phyloP scores from a whole-genome alignment of 495 filamentous ascomycete species.

The Neurospora pannonica region DNA sequence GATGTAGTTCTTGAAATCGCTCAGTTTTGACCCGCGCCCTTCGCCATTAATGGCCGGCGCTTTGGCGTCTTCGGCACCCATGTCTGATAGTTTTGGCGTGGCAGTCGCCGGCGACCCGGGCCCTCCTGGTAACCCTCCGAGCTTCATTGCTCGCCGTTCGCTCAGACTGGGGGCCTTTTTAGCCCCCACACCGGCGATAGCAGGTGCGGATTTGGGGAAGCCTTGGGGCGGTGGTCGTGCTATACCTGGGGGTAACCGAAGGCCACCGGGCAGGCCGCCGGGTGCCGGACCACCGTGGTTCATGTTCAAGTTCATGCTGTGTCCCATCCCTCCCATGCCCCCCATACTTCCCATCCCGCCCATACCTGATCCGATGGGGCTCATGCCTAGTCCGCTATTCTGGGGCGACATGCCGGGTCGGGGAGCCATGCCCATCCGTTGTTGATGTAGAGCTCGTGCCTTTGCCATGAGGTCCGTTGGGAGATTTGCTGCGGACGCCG shows the following conservation, averaged over 20 bases:
- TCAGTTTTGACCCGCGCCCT: conserved; percentile 58
- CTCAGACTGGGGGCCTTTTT: conserved; percentile 24
- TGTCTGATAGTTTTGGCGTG: conserved; percentile 24
- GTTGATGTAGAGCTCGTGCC: conserved; percentile 51
- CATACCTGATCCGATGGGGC: conserved; percentile 5
- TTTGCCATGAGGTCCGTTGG: conserved; percentile 76
- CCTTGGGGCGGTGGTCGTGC: conserved; percentile 31
- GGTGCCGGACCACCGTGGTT: conserved; percentile 1
- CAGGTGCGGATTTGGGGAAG: conserved; percentile 40
- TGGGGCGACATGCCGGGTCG: conserved; percentile 7
- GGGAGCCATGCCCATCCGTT: conserved; percentile 21
- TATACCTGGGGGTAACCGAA: conserved; percentile 34
- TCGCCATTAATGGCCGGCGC: conserved; percentile 25
- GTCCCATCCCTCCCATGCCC: not conserved
- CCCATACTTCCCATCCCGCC: not conserved
- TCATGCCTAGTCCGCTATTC: not conserved
- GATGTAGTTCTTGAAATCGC: conserved; percentile 85
- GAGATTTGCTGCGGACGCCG: conserved; percentile 41
- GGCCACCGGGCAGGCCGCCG: conserved; percentile 25
- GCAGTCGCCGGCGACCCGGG: conserved; percentile 16
- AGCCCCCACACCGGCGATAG: conserved; percentile 18
- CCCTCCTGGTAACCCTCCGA: conserved; percentile 25
- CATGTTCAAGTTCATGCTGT: conserved; percentile 2
- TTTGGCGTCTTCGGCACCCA: conserved; percentile 10
- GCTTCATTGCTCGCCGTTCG: conserved; percentile 33